Percentiles rank a stretch among this genome's conserved stretches.
Evolutionary conservation across 2,329 filamentous ascomycete species (phyloP).

Genomic region (Cytospora mali): DNA sequence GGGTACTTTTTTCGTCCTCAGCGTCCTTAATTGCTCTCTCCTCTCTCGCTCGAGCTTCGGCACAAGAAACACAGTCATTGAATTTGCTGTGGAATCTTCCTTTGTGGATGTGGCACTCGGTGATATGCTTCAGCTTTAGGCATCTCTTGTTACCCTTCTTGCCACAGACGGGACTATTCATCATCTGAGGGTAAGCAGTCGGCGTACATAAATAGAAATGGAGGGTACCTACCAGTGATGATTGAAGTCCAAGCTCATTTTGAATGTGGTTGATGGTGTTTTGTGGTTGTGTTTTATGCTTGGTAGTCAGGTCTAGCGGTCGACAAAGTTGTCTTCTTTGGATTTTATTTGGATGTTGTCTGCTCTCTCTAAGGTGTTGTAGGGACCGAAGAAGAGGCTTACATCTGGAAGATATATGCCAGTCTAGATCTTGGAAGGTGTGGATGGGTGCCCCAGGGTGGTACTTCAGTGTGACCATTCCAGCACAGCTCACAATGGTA

Average conservation of each 20-base stretch:
- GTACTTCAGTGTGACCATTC: not conserved
- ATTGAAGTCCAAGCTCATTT: constrained; percentile 4
- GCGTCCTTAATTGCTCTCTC: constrained; percentile 7
- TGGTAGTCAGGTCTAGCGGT: not conserved
- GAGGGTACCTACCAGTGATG: constrained; percentile 16
- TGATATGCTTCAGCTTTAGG: constrained; percentile 19
- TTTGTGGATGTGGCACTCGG: constrained; percentile 17
- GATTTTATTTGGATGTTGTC: not conserved
- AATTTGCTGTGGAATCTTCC: constrained; percentile 8
- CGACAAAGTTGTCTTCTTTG: no score
- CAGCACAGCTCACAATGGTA: not conserved
- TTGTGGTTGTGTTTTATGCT: not conserved
- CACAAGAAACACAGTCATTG: constrained; percentile 13
- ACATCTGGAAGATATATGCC: not conserved
- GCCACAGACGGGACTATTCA: constrained; percentile 15
- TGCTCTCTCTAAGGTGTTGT: not conserved
- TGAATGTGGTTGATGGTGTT: not conserved
- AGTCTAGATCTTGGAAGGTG: not conserved
- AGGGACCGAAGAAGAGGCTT: not conserved
- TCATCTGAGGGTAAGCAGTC: not conserved
- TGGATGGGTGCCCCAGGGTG: no score
- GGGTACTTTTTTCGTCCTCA: no score
- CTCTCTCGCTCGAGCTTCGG: constrained; percentile 7
- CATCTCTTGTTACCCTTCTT: constrained; percentile 26
- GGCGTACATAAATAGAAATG: no score